Conservation (phyloP, 2,329 filamentous ascomycete species). For the Scedosporium dehoogii region DNA sequence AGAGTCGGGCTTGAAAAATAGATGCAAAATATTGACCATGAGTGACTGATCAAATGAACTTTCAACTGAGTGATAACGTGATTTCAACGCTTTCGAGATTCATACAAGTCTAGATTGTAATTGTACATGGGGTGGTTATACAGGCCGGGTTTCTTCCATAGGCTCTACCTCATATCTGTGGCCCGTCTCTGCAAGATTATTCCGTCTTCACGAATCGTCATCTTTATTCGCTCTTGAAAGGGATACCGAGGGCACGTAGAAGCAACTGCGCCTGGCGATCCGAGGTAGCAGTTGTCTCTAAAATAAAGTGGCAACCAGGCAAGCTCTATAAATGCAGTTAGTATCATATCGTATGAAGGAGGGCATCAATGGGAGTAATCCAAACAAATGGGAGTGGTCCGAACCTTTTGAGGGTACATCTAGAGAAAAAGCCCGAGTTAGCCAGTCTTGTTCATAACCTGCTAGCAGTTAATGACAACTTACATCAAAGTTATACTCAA, state of each 20-base stretch:
- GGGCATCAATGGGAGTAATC: conserved; percentile 2
- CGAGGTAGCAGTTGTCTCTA: conserved; percentile 76
- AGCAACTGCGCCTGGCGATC: conserved; percentile 78
- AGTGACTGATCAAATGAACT: background rate
- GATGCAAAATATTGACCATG: background rate
- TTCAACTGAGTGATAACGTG: background rate
- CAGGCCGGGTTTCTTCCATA: background rate
- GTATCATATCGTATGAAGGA: conserved; percentile 9
- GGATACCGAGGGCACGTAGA: conserved; percentile 44
- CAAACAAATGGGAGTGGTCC: background rate
- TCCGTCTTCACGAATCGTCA: background rate
- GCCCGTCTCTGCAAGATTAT: background rate
- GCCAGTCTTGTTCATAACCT: background rate
- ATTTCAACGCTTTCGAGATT: background rate
- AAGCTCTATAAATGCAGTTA: conserved; percentile 38
- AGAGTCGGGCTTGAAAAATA: background rate
- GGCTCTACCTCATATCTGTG: background rate
- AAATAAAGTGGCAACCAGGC: conserved; percentile 71
- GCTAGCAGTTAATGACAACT: conserved; percentile 22
- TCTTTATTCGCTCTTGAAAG: background rate
- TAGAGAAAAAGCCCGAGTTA: background rate
- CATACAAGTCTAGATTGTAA: conserved; percentile 2
- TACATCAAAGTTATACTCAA: conserved; percentile 92
- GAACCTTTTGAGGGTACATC: conserved; percentile 8
- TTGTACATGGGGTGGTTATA: background rate